Conservation (phyloP, 2,329 filamentous ascomycete species). For the Colletotrichum sp. region DNA sequence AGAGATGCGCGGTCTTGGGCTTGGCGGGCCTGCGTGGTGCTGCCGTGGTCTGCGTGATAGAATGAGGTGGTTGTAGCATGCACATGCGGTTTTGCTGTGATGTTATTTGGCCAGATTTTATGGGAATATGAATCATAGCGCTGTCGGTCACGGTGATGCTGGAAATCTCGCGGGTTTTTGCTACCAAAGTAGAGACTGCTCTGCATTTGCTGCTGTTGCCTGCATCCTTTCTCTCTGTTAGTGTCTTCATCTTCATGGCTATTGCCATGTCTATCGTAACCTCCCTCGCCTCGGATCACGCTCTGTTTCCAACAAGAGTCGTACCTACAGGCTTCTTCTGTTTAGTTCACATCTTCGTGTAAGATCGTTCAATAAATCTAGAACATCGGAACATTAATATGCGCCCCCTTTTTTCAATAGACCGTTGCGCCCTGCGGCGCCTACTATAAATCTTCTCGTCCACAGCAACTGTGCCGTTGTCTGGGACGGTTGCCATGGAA, state of each 20-base stretch:
- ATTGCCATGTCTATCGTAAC: rapidly evolving
- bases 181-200: no score
- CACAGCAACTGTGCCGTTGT: background rate
- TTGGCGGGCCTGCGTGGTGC: background rate
- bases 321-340: rapidly evolving
- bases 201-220: no score
- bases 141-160: no score
- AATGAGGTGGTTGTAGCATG: no score
- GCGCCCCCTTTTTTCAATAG: background rate
- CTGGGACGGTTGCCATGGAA: background rate
- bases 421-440: background rate
- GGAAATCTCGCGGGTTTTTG: no score
- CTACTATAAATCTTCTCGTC: background rate
- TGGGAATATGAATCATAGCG: no score
- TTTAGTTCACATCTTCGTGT: background rate
- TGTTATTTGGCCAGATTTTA: no score
- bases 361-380: background rate
- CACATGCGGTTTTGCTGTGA: no score
- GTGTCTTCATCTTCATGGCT: no score
- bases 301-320: background rate
- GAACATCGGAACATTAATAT: background rate
- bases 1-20: background rate
- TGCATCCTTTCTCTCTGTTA: no score
- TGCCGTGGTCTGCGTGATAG: no score
- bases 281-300: background rate